Evolutionary conservation across 2,329 filamentous ascomycete species (phyloP).

Genomic region (Hypoxylon sp.): DNA sequence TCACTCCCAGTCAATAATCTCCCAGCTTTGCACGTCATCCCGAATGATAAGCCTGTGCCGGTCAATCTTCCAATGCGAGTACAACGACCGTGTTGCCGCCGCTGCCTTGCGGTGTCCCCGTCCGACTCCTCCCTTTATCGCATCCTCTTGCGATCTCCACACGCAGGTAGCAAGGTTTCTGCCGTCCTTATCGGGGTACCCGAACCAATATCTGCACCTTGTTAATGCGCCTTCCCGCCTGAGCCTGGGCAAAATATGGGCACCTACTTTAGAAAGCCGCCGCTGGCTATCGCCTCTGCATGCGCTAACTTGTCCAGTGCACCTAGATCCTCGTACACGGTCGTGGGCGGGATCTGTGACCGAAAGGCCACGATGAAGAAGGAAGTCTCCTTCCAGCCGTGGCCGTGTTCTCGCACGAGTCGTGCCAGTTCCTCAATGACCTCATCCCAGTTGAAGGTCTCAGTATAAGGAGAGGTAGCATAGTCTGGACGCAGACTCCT

Average conservation of each 20-base stretch:
- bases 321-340: slow-evolving; percentile 77
- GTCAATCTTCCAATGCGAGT: slow-evolving; percentile 78
- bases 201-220: slow-evolving; percentile 84
- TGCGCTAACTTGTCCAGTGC: slow-evolving; percentile 84
- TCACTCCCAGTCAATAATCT: slow-evolving; percentile 71
- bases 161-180: slow-evolving; percentile 87
- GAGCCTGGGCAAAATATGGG: slow-evolving; percentile 41
- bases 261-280: slow-evolving; percentile 83
- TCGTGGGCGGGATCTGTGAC: slow-evolving; percentile 76
- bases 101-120: slow-evolving; percentile 75
- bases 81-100: slow-evolving; percentile 74
- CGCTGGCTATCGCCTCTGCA: slow-evolving; percentile 81
- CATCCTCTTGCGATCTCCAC: slow-evolving; percentile 73
- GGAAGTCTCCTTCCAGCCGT: slow-evolving; percentile 71
- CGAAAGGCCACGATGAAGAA: slow-evolving; percentile 92
- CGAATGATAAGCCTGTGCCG: slow-evolving; percentile 77
- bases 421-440: slow-evolving; percentile 71
- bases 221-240: slow-evolving; percentile 44
- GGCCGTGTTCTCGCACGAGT: slow-evolving; percentile 63
- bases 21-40: slow-evolving; percentile 75
- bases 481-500: slow-evolving; percentile 77
- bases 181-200: slow-evolving; percentile 75
- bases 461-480: slow-evolving; percentile 79
- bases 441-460: slow-evolving; percentile 82
- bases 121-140: slow-evolving; percentile 70